These are phyloP conservation scores for Boletus tomentosulus DNA, from an alignment of 768 basidiomycete species.

Conservation along the genomic window DNA sequence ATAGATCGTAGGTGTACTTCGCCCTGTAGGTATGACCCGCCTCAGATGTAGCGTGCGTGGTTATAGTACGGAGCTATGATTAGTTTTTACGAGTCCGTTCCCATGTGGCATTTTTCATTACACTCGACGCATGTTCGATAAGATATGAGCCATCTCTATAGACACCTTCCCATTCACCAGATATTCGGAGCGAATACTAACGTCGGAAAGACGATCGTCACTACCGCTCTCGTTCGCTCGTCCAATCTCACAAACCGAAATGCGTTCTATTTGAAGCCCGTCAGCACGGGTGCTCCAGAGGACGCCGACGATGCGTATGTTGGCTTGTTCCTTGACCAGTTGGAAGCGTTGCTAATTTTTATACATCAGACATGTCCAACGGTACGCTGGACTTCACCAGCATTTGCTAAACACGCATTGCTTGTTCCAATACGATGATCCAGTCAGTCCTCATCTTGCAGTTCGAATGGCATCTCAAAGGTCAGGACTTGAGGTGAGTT, in stretches of 20 bases:
- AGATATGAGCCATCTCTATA: conserved; percentile 79
- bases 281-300: conserved; percentile 78
- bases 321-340: not conserved
- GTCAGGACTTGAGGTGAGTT: conserved; percentile 28
- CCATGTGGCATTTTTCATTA: not conserved
- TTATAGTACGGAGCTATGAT: conserved; percentile 17
- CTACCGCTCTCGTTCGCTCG: conserved; percentile 77
- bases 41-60: conserved; percentile 9
- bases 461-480: conserved; percentile 45
- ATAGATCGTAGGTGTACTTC: conserved; percentile 9
- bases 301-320: conserved; percentile 84
- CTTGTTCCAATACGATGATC: conserved; percentile 80
- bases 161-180: conserved; percentile 81
- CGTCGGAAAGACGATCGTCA: conserved; percentile 92
- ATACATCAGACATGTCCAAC: conserved; percentile 57
- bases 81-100: not conserved
- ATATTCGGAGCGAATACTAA: conserved; percentile 95
- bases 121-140: not conserved
- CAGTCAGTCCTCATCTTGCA: conserved; percentile 92
- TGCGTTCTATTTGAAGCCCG: conserved; percentile 80
- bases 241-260: conserved; percentile 52
- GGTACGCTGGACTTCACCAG: conserved; percentile 41
- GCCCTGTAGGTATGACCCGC: conserved; percentile 1
- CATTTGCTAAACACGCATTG: conserved; percentile 57
- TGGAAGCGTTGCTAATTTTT: not conserved